Base-by-base conservation (phyloP, 2,329 filamentous ascomycete species). In the Sclerotinia glacialis region DNA sequence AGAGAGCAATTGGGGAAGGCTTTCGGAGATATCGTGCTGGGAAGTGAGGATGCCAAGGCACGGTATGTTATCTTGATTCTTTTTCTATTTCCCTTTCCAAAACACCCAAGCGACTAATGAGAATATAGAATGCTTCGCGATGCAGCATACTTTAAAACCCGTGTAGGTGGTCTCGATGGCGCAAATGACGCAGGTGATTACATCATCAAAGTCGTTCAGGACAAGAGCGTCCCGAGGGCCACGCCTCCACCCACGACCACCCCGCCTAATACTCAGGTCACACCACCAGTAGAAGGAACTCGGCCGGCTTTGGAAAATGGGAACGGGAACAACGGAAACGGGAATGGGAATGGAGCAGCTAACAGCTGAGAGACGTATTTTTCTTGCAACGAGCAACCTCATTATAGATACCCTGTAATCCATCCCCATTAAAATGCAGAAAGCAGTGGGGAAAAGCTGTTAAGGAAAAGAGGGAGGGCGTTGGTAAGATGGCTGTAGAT, bases 121-220 rank as follows among this genome's bases (percentile, higher is more conserved):
- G 64, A 26, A 34, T 47, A 66, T 71, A 89, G 87, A 72, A 81
- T 92, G 75, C 78, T 88, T 58, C 82, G 83, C 50, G 89, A 91
- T 74, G 85, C 83, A 11, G 83, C 89, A 72, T 81, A 83, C 69
- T 88, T 91, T 73, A 84, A 86, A 62, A 78, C 81, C 0, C 84
- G 83, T 67, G 80, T 91, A 23, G 82, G 83, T 68, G 86, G 86
- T 72, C 82, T 91, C 40, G 86, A 90, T 60, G 88, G 86, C 3
- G 84, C 86, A 49, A 88, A 85, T 12, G 88, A 93, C 71, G 82
- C 91, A 3, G 91, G 90, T 40, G 84, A 89, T 46, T 83, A 88
- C 69, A 82, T 97, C 6, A 78, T 88, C 16, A 83, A 85, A 26
- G 83, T 92, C 5, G 72, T 90, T 65, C 84, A 84, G 67, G 79